Evolutionary conservation across 495 filamentous ascomycete genomes (phyloP).

Genomic region (Penicillium paradoxum): DNA sequence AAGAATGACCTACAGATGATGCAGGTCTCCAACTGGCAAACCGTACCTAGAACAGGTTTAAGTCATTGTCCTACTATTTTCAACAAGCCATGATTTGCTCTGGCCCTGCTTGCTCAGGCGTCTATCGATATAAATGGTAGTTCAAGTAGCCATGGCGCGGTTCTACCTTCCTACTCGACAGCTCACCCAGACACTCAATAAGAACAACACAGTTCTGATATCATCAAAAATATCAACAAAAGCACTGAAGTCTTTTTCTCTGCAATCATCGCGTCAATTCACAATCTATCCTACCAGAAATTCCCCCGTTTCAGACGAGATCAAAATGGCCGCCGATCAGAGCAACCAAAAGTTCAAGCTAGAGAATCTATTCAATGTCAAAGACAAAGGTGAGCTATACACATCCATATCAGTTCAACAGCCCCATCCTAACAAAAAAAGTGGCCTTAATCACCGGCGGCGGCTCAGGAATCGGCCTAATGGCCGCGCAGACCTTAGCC

Average conservation of each 20-base stretch:
- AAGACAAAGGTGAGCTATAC: conserved; percentile 34
- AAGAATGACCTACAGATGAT: neutral
- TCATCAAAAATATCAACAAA: neutral
- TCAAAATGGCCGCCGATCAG: conserved; percentile 17
- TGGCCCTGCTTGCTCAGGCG: neutral
- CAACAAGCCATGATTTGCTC: neutral
- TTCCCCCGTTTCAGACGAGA: neutral
- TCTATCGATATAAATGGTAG: neutral
- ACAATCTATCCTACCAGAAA: neutral
- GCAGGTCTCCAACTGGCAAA: neutral
- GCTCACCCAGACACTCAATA: neutral
- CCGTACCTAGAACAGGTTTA: neutral
- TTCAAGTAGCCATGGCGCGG: neutral
- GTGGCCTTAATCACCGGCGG: conserved; percentile 55
- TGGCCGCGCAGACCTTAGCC: conserved; percentile 53
- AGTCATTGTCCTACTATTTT: neutral
- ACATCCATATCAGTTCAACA: neutral
- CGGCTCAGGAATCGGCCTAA: conserved; percentile 48
- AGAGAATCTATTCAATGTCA: conserved; percentile 51
- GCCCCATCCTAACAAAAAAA: conserved; percentile 6
- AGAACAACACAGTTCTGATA: neutral
- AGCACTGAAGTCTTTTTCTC: neutral
- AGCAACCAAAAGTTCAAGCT: conserved; percentile 50
- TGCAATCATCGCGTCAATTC: neutral
- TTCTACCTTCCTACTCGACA: neutral